These are phyloP conservation scores for Sporothrix brasiliensis DNA, from an alignment of 2,329 filamentous ascomycete genomes.

Conservation along the genomic window DNA sequence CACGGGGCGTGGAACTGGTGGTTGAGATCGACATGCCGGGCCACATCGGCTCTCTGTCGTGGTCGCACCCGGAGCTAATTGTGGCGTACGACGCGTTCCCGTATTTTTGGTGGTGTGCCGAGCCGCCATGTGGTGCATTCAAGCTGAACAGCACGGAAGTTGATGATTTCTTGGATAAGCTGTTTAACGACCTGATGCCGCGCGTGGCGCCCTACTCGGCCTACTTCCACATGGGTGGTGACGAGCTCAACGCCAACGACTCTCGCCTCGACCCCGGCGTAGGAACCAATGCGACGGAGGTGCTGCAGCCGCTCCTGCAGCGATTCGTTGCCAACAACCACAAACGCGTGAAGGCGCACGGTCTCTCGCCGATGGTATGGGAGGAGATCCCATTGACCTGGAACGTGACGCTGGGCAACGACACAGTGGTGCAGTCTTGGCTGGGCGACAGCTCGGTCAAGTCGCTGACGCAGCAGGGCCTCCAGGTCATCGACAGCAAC, in stretches of 20 bases:
- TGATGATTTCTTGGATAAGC: constrained; percentile 68
- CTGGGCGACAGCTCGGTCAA: constrained; percentile 65
- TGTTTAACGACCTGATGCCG: constrained; percentile 78
- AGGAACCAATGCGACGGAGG: constrained; percentile 62
- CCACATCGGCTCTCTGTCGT: constrained; percentile 69
- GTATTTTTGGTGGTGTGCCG: constrained; percentile 61
- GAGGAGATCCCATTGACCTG: constrained; percentile 82
- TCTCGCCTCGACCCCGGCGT: constrained; percentile 75
- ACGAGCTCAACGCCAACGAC: constrained; percentile 79
- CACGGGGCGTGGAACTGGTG: constrained; percentile 70
- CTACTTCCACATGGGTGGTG: constrained; percentile 85
- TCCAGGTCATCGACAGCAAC: constrained; percentile 73
- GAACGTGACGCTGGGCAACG: constrained; percentile 71
- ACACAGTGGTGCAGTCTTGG: constrained; percentile 81
- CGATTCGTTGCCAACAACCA: constrained; percentile 74
- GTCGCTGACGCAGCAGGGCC: constrained; percentile 62
- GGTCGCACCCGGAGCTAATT: constrained; percentile 71
- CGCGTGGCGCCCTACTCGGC: constrained; percentile 68
- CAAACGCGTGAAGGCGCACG: constrained; percentile 62
- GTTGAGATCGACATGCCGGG: constrained; percentile 82
- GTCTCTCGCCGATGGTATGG: constrained; percentile 78
- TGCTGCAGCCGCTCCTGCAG: constrained; percentile 76
- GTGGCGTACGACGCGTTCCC: constrained; percentile 63
- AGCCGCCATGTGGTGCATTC: constrained; percentile 69
- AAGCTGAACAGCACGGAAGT: constrained; percentile 75